Evolutionary conservation across 2,329 filamentous ascomycete species (phyloP).

Genomic region (Colletotrichum higginsianum): DNA sequence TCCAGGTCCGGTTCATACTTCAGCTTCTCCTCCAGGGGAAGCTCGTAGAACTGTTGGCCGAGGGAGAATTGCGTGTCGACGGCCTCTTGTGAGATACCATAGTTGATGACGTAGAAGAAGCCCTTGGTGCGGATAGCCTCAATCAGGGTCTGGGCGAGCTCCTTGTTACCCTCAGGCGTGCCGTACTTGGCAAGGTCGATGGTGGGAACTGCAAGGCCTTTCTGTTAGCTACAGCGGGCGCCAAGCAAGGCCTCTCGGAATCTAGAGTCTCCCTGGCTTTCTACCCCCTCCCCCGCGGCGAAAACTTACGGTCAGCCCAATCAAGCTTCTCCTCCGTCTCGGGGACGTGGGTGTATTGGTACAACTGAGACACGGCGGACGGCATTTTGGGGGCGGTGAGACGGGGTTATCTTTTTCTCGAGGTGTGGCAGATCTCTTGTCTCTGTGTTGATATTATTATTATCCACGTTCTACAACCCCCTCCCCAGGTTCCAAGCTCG

Average conservation of each 20-base stretch:
- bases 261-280: not conserved
- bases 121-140: constrained; percentile 54
- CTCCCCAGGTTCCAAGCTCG: constrained; percentile 31
- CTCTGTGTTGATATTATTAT: no score
- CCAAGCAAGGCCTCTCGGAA: not conserved
- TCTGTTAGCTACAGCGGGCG: not conserved
- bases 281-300: no score
- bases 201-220: constrained; percentile 47
- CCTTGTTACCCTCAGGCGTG: constrained; percentile 49
- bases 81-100: constrained; percentile 70
- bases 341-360: constrained; percentile 54
- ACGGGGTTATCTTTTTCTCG: constrained; percentile 16
- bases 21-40: constrained; percentile 73
- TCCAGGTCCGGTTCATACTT: constrained; percentile 65
- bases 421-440: constrained; percentile 1
- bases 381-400: constrained; percentile 48
- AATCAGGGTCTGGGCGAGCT: constrained; percentile 49
- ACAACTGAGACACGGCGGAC: constrained; percentile 49
- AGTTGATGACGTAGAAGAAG: constrained; percentile 76
- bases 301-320: constrained; percentile 53
- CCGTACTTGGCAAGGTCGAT: constrained; percentile 54
- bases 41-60: constrained; percentile 66
- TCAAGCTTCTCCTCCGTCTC: constrained; percentile 55
- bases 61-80: constrained; percentile 73
- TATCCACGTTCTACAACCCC: not conserved